A percentile compares a stretch with the other conserved stretches of the same genome.
Evolutionary conservation across 192 early-diverging fungal species (phyloP).

Genomic region (Coemansia reversa): DNA sequence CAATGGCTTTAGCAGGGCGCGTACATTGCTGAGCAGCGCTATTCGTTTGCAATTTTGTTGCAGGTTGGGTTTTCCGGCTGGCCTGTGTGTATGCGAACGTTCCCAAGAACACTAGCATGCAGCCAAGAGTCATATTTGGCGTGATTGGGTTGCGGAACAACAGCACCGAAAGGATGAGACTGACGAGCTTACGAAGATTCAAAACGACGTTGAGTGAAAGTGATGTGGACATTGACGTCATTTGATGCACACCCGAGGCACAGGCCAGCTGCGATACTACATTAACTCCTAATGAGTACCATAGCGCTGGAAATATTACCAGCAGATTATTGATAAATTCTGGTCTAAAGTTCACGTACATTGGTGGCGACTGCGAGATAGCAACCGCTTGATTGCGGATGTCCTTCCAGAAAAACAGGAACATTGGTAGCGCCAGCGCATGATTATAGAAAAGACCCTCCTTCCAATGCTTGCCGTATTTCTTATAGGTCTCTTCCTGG

Average conservation of each 20-base stretch:
- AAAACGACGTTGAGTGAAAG: slow-evolving; percentile 85
- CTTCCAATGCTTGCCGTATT: slow-evolving; percentile 79
- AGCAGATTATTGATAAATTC: slow-evolving; percentile 4
- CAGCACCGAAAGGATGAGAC: slow-evolving; percentile 73
- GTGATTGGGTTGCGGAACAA: slow-evolving; percentile 79
- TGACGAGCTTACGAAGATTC: slow-evolving; percentile 82
- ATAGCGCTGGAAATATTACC: slow-evolving; percentile 57
- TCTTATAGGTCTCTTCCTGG: slow-evolving; percentile 77
- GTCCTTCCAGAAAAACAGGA: slow-evolving; percentile 71
- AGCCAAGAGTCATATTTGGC: slow-evolving; percentile 62
- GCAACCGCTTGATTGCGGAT: slow-evolving; percentile 56
- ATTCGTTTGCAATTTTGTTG: no score
- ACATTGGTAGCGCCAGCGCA: slow-evolving; percentile 75
- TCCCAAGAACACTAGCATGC: slow-evolving; percentile 77
- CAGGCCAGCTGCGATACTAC: slow-evolving; percentile 86
- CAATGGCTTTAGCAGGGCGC: no score
- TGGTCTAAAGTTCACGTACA: slow-evolving; percentile 1
- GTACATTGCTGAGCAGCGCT: no score
- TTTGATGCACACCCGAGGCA: slow-evolving; percentile 79
- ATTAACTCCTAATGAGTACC: slow-evolving; percentile 71
- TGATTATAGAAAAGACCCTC: slow-evolving; percentile 93
- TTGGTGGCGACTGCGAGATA: slow-evolving; percentile 50
- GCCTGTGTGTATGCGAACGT: slow-evolving; percentile 66
- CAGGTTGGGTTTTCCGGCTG: no score
- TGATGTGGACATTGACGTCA: slow-evolving; percentile 75